Conservation (phyloP, 768 basidiomycete species). For the Lactarius deliciosus region DNA sequence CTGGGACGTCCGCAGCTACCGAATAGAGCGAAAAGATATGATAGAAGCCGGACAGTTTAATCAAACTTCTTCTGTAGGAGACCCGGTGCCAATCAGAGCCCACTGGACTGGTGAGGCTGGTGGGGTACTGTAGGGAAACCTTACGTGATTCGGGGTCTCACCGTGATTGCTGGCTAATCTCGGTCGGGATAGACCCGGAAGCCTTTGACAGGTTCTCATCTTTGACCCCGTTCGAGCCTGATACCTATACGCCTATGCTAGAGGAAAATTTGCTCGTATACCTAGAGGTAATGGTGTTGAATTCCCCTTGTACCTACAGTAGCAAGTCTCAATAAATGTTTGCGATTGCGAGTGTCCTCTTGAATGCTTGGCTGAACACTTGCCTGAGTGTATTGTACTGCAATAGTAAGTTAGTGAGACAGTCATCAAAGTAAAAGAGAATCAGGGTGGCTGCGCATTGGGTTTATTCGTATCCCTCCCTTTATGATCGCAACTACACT, state of each 20-base stretch:
- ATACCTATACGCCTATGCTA: neutral
- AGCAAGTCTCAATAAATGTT: neutral
- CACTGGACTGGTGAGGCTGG: neutral
- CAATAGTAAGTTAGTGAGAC: neutral
- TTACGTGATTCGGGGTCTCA: slow-evolving; percentile 2
- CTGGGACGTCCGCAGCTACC: neutral
- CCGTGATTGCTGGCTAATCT: neutral
- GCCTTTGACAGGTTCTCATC: neutral
- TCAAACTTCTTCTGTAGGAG: neutral
- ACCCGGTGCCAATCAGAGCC: neutral
- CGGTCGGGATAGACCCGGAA: neutral
- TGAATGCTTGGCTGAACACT: neutral
- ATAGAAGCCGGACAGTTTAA: neutral
- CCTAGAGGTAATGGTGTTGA: neutral
- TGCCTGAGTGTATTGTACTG: neutral
- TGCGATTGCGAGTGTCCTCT: neutral
- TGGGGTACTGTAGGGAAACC: neutral
- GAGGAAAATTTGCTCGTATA: neutral
- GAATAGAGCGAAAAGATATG: neutral
- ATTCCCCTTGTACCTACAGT: neutral
- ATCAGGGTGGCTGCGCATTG: neutral
- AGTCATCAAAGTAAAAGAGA: neutral
- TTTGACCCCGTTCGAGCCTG: neutral
- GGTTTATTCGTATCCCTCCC: no score
- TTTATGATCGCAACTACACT: no score